Conservation (phyloP, 345 rosid species). For the Moricandia arvensis region DNA sequence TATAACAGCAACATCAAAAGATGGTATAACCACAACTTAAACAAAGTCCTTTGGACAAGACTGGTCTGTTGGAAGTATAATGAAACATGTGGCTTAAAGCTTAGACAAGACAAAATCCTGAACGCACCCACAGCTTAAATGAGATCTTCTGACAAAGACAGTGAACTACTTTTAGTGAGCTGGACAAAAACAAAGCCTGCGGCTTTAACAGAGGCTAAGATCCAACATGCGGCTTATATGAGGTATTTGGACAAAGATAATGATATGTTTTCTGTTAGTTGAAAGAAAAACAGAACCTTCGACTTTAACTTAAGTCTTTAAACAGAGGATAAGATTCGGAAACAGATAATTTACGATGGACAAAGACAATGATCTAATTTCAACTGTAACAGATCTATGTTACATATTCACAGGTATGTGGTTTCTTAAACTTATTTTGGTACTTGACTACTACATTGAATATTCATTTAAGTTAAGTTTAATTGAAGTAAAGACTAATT, state of each 20-base stretch:
- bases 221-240: background rate
- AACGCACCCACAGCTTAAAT: too few species aligned
- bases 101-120: too few species aligned
- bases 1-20: background rate
- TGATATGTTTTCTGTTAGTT: background rate
- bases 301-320: background rate
- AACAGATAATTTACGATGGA: background rate
- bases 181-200: background rate
- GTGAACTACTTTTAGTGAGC: background rate
- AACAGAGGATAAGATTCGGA: background rate
- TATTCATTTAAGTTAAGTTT: background rate
- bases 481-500: background rate
- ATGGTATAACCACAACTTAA: background rate
- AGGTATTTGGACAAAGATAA: background rate
- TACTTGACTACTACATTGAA: background rate
- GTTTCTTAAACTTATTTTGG: background rate
- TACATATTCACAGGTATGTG: background rate
- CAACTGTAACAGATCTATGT: background rate
- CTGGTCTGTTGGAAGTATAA: too few species aligned
- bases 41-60: background rate
- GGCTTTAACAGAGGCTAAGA: background rate
- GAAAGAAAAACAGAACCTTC: background rate
- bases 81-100: too few species aligned
- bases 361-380: background rate
- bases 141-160: background rate